Evolutionary conservation across 2,329 filamentous ascomycete species (phyloP).

Genomic region (Capronia coronata): DNA sequence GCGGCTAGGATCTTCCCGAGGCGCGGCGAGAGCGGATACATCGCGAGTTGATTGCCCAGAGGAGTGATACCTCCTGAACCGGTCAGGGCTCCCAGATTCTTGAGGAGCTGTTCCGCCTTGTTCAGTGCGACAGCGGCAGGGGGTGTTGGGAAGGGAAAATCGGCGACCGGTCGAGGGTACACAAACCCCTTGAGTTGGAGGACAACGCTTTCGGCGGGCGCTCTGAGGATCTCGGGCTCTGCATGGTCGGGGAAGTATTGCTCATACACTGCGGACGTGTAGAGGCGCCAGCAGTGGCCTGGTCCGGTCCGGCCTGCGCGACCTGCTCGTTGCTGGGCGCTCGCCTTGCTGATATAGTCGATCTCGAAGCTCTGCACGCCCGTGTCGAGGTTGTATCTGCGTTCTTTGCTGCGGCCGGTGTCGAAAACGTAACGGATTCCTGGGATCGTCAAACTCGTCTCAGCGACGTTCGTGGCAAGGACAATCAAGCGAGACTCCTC

Average conservation of each 20-base stretch:
- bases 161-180: constrained; percentile 70
- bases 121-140: constrained; percentile 69
- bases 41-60: constrained; percentile 72
- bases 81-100: constrained; percentile 71
- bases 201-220: constrained; percentile 87
- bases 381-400: constrained; percentile 76
- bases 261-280: constrained; percentile 87
- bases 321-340: constrained; percentile 82
- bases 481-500: constrained; percentile 80
- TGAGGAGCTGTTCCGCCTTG: constrained; percentile 78
- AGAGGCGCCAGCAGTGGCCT: constrained; percentile 90
- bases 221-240: constrained; percentile 80
- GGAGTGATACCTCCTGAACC: constrained; percentile 69
- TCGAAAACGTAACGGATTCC: constrained; percentile 95
- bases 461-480: constrained; percentile 90
- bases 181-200: constrained; percentile 94
- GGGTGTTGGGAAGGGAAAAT: constrained; percentile 93
- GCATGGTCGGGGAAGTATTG: constrained; percentile 80
- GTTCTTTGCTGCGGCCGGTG: constrained; percentile 84
- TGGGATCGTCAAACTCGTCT: constrained; percentile 94
- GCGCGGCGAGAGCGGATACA: constrained; percentile 83
- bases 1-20: constrained; percentile 89
- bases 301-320: constrained; percentile 92
- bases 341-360: constrained; percentile 96
- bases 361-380: constrained; percentile 95